Base-by-base conservation (phyloP, 2,329 filamentous ascomycete species). In the Arthrobotrys iridis region DNA sequence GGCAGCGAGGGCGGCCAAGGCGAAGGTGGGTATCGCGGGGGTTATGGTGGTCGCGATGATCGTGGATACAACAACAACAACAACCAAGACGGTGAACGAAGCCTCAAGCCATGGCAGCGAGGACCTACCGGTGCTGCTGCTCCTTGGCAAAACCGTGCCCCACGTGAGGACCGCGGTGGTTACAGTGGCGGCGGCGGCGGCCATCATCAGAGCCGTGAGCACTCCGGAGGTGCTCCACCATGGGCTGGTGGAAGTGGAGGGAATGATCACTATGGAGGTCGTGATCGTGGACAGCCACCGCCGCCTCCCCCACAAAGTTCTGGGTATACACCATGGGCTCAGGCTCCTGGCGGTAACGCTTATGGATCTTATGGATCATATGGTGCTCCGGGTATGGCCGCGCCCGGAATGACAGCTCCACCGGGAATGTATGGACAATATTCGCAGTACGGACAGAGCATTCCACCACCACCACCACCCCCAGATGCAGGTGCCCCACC, bases 41-140 rank as follows among this genome's bases (percentile, higher is more conserved):
- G 76, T 5, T 79, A 79, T 13, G 72, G 77, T 5, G 68, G 77
- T 52, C 71, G 71, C 28, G 71, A 76, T 3, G 75, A 77, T 22
- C 59, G 70, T 28, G 58, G 52, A 35, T 55, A 22, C 15, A 46
- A 78, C 35, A 60, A 77, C 55, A 62, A 62, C 57, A 79, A n/a
- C n/a, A 77, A 78, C 35, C 64, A 77, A 59, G 64, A 62, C 57
- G 80, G 82, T 71, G 81, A 82, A 63, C 85, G 85, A 77, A 89
- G 90, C 78, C 85, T 88, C 78, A 94, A 92, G 83, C 93, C 93
- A 58, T 97, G 93, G 93, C 91, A 96, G 82, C 89, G 92, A 80
- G 92, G 90, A 37, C 92, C 93, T 15, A 93, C 91, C 28, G 92
- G 92, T 70, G 92, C 90, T 71, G 88, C 92, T 81, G 93, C 93